phyloP scores from a whole-genome alignment of 1,284 basidiomycete genomes.

The Cryptococcus floricola region DNA sequence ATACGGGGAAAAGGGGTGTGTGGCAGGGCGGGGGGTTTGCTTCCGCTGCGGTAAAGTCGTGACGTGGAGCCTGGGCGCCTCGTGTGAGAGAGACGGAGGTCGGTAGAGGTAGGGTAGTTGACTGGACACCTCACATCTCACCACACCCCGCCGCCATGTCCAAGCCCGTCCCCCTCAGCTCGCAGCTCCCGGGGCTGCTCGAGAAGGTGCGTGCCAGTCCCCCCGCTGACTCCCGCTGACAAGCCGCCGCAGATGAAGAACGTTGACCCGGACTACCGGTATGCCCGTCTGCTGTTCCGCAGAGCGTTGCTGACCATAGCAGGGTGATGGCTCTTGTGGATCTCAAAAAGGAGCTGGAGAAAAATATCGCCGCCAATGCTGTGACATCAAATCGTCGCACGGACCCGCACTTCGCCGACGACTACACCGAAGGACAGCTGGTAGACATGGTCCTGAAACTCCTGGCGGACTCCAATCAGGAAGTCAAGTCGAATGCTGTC shows the following conservation, averaged over 20 bases:
- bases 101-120: too few relatives aligned
- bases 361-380: constrained; percentile 52
- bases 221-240: not conserved
- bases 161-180: not conserved
- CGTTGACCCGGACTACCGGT: constrained; percentile 42
- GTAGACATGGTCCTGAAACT: constrained; percentile 74
- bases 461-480: constrained; percentile 89
- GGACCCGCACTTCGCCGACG: constrained; percentile 58
- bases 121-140: too few relatives aligned
- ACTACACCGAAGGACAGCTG: constrained; percentile 72
- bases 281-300: constrained; percentile 1
- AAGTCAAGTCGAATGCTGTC: constrained; percentile 97
- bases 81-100: too few relatives aligned
- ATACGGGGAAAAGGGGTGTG: not conserved
- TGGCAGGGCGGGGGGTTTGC: not conserved
- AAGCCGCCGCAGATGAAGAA: constrained; percentile 33
- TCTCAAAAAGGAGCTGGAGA: constrained; percentile 76
- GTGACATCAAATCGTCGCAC: constrained; percentile 54
- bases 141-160: not conserved
- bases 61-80: too few relatives aligned
- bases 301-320: constrained; percentile 7
- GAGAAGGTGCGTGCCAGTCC: constrained; percentile 20
- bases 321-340: constrained; percentile 96
- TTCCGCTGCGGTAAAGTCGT: not conserved
- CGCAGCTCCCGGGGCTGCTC: constrained; percentile 15